Conservation (phyloP, 164 flowering plant genomes). For the Amborella trichopoda region DNA sequence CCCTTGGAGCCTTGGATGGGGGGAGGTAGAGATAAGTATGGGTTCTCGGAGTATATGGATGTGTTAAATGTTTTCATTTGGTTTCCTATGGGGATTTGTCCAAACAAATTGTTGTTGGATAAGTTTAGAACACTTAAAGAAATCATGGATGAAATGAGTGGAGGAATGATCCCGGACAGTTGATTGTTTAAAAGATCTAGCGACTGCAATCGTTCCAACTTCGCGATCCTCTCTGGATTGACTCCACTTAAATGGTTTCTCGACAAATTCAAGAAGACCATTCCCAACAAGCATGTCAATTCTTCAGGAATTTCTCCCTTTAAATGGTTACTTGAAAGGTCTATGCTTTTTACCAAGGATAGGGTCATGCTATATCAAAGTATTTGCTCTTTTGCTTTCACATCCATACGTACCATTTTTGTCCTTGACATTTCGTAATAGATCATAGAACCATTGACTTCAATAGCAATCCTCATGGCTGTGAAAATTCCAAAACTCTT, state of each 20-base stretch:
- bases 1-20: too few species aligned
- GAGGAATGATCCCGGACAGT: conserved; percentile 11
- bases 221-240: conserved; percentile 6
- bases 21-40: too few species aligned
- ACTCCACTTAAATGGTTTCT: too few species aligned
- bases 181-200: conserved; percentile 12
- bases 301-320: conserved; percentile 9
- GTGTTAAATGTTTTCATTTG: conserved; percentile 8
- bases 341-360: conserved; percentile 1
- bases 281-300: conserved; percentile 4
- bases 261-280: conserved; percentile 4
- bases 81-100: conserved; percentile 12
- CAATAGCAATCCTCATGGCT: not conserved
- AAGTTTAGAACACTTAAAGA: conserved; percentile 10
- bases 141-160: conserved; percentile 2
- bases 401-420: not conserved
- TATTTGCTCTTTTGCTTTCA: conserved; percentile 5
- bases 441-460: too few species aligned
- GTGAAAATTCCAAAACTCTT: conserved; percentile 8
- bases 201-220: conserved; percentile 4
- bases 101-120: too few species aligned
- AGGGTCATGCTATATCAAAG: conserved; percentile 1
- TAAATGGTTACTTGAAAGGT: conserved; percentile 12
- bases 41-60: conserved; percentile 3
- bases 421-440: not conserved